A percentile compares a stretch with the other conserved stretches of the same genome.
Evolutionary conservation across 73 alveolate genomes (phyloP).

Genomic region (Symbiodinium natans): DNA sequence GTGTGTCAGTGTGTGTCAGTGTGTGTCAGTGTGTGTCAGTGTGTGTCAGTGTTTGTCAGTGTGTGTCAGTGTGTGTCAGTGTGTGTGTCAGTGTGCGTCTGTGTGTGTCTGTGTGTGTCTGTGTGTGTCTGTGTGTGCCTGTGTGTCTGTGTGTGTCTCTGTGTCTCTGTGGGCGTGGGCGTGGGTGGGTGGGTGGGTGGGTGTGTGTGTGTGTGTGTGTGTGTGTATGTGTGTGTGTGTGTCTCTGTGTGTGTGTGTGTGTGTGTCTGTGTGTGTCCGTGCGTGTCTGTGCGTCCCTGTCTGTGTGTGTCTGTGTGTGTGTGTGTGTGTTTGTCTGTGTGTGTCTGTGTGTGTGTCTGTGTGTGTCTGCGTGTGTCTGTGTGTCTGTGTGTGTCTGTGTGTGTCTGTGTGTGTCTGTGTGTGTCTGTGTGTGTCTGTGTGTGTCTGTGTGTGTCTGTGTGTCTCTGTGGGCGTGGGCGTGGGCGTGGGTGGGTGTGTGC

Average conservation of each 20-base stretch:
- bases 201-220: not conserved
- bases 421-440: no score
- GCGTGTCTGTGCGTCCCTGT: not conserved
- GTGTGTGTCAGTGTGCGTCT: not conserved
- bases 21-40: no score
- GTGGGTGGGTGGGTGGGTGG: not conserved
- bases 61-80: not conserved
- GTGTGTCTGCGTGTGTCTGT: not conserved
- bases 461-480: no score
- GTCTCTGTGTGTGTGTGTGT: not conserved
- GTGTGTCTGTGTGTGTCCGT: not conserved
- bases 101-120: not conserved
- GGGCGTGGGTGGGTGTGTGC: no score
- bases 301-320: not conserved
- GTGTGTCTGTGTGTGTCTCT: not conserved
- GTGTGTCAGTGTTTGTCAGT: no score
- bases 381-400: not conserved
- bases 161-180: not conserved
- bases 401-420: not conserved
- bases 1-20: no score
- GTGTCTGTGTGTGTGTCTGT: not conserved
- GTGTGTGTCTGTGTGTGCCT: not conserved
- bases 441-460: no score
- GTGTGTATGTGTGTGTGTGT: not conserved
- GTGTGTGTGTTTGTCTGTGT: not conserved